Base-by-base conservation (phyloP, 306 rosid species). In the Datisca glomerata region DNA sequence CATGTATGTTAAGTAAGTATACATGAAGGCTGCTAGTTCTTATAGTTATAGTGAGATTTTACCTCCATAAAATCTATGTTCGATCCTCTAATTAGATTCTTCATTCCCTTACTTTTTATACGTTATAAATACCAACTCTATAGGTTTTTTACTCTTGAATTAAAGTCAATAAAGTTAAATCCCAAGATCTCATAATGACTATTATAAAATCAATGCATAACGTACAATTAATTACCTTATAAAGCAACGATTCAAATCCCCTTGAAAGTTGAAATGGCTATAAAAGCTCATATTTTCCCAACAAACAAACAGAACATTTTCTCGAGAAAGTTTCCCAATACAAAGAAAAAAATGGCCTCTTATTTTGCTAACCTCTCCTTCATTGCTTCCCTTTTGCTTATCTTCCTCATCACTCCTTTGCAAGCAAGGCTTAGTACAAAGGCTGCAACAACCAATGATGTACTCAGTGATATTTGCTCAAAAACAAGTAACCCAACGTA, bases 201-300 rank as follows among this genome's bases (percentile, higher is more conserved):
- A n/a, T n/a, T n/a, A n/a, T n/a, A n/a, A n/a, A n/a, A n/a, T n/a
- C n/a, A n/a, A n/a, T n/a, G n/a, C n/a, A n/a, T n/a, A n/a, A n/a
- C n/a, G n/a, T n/a, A n/a, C n/a, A n/a, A n/a, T n/a, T n/a, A n/a
- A n/a, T 8, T 31, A 31, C 36, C 19, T 43, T 56, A 21, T 49
- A 67, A 28, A 61, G 65, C 53, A 62, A 17, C n/a, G 66, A 57
- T 20, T 51, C 19, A n/a, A n/a, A 16, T 68, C 70, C 3, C 57
- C 48, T 15, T 57, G 56, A n/a, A n/a, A n/a, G n/a, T n/a, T n/a
- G n/a, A n/a, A 7, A 56, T 57, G 3, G 47, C 75, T 31, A 31
- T 31, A 31, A 8, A 31, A 31, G 9, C 36, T 8, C 13, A 5
- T 4, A 31, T 2, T 11, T 2, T 31, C 36, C 36, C n/a, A 1